These are phyloP conservation scores for Colletotrichum sp. DNA, from an alignment of 2,329 filamentous ascomycete genomes.

Conservation along the genomic window DNA sequence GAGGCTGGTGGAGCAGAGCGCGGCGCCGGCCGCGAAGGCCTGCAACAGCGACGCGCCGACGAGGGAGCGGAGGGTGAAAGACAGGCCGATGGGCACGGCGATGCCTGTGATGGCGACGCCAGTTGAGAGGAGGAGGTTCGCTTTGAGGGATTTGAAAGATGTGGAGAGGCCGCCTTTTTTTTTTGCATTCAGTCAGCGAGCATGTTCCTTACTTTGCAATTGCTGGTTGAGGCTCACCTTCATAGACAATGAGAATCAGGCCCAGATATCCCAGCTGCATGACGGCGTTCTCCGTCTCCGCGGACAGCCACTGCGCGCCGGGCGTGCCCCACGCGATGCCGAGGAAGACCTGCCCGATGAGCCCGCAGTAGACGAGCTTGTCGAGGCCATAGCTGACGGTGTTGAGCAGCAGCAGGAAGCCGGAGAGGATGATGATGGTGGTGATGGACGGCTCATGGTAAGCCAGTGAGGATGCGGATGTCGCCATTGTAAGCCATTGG, in stretches of 20 bases:
- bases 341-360: slow-evolving; percentile 74
- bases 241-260: slow-evolving; percentile 74
- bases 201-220: too few species aligned
- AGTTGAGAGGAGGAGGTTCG: slow-evolving; percentile 65
- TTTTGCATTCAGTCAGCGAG: background rate
- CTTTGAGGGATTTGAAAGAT: slow-evolving; percentile 56
- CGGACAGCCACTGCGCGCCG: slow-evolving; percentile 63
- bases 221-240: slow-evolving; percentile 48
- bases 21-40: slow-evolving; percentile 75
- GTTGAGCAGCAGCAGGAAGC: slow-evolving; percentile 69
- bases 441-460: slow-evolving; percentile 69
- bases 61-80: slow-evolving; percentile 62
- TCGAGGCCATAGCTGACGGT: slow-evolving; percentile 62
- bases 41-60: slow-evolving; percentile 60
- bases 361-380: slow-evolving; percentile 68
- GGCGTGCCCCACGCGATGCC: slow-evolving; percentile 75
- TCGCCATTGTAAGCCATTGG: background rate
- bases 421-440: slow-evolving; percentile 63
- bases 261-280: slow-evolving; percentile 76
- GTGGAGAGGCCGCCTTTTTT: slow-evolving; percentile 68
- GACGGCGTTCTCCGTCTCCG: slow-evolving; percentile 56
- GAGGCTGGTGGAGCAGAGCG: slow-evolving; percentile 75
- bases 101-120: slow-evolving; percentile 72
- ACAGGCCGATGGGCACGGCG: slow-evolving; percentile 65
- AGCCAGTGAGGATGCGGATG: slow-evolving; percentile 38